phyloP scores from a whole-genome alignment of 1,284 basidiomycete species.

The Sphaerobolus stellatus region DNA sequence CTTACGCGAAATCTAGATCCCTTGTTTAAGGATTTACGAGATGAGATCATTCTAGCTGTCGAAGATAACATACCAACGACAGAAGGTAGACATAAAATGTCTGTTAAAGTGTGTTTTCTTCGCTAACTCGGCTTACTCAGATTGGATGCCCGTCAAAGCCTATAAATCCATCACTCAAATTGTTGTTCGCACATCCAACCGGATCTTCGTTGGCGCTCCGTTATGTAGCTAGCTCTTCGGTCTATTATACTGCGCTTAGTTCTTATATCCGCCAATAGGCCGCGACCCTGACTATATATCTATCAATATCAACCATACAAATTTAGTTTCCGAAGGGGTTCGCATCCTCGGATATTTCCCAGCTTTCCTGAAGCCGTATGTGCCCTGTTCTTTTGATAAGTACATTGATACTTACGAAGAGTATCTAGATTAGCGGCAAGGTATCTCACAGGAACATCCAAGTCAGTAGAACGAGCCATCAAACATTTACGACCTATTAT shows the following conservation, averaged over 20 bases:
- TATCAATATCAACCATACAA: conserved; percentile 35
- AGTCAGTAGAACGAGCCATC: conserved; percentile 23
- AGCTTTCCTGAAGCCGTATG: conserved; percentile 39
- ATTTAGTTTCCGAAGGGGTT: conserved; percentile 28
- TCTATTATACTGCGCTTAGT: background rate
- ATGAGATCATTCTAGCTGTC: conserved; percentile 37
- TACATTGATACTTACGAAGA: background rate
- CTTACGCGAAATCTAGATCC: conserved; percentile 35
- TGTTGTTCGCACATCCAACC: conserved; percentile 39
- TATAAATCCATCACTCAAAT: conserved; percentile 37
- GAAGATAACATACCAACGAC: conserved; percentile 19
- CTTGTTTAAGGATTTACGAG: conserved; percentile 31
- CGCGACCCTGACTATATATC: conserved; percentile 40
- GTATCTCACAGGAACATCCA: conserved; percentile 28
- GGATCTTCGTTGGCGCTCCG: conserved; percentile 42
- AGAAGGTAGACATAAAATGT: conserved; percentile 11
- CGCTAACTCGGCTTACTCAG: conserved; percentile 22
- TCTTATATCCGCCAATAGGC: conserved; percentile 29
- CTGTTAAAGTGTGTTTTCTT: background rate
- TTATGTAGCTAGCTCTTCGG: conserved; percentile 29
- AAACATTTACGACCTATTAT: conserved; percentile 37
- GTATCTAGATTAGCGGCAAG: conserved; percentile 20
- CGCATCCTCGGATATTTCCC: conserved; percentile 37
- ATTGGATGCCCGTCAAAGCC: conserved; percentile 37
- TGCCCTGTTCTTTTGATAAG: conserved; percentile 1